A percentile compares a stretch with the other conserved stretches of the same genome.
Evolutionary conservation across 768 basidiomycete species (phyloP).

Genomic region (Pholiota molesta): DNA sequence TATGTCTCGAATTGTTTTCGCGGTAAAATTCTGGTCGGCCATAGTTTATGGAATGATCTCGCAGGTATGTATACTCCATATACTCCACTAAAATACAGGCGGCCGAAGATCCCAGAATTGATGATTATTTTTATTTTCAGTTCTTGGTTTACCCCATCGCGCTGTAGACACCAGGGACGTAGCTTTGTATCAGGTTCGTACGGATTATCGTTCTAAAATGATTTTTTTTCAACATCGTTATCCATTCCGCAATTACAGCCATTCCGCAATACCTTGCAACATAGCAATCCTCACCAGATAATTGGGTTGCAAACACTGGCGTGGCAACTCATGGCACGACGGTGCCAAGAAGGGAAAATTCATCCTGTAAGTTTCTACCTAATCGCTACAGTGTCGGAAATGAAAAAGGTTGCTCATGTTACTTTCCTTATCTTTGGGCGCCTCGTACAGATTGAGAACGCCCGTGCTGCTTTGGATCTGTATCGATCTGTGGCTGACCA

Average conservation of each 20-base stretch:
- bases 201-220: slow-evolving; percentile 8
- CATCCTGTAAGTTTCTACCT: slow-evolving; percentile 61
- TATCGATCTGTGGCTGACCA: slow-evolving; percentile 59
- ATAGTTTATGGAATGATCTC: slow-evolving; percentile 80
- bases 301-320: slow-evolving; percentile 78
- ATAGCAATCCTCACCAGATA: slow-evolving; percentile 59
- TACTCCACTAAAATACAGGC: slow-evolving; percentile 9
- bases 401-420: slow-evolving; percentile 14
- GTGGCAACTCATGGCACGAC: slow-evolving; percentile 82
- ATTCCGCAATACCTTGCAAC: slow-evolving; percentile 67
- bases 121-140: slow-evolving; percentile 36
- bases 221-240: slow-evolving; percentile 4
- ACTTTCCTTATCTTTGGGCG: slow-evolving; percentile 6
- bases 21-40: slow-evolving; percentile 75
- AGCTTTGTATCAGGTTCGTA: slow-evolving; percentile 63
- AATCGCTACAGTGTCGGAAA: slow-evolving; percentile 13
- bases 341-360: slow-evolving; percentile 71
- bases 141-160: slow-evolving; percentile 80
- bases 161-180: slow-evolving; percentile 81
- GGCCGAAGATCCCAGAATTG: slow-evolving; percentile 2
- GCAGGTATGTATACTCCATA: slow-evolving; percentile 66
- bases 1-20: slow-evolving; percentile 66
- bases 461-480: slow-evolving; percentile 59
- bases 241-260: slow-evolving; percentile 43
- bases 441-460: slow-evolving; percentile 68